phyloP scores from a whole-genome alignment of 2,329 filamentous ascomycete species.

The Anthostomella pinea region DNA sequence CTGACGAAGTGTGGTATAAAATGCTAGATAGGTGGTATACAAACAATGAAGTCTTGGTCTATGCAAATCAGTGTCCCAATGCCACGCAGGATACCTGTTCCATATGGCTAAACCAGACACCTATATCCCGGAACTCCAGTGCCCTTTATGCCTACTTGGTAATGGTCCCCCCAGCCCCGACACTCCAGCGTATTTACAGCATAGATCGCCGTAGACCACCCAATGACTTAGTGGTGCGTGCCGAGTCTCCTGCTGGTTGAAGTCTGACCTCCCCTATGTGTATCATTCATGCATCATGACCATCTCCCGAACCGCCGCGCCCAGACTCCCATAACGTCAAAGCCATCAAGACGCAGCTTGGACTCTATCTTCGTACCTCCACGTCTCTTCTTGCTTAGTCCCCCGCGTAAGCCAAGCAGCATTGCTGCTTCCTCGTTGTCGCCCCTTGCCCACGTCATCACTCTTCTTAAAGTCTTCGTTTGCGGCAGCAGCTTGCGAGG shows the following conservation, averaged over 20 bases:
- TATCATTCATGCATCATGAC: conserved; percentile 20
- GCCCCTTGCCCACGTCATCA: conserved; percentile 44
- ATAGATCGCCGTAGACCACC: conserved; percentile 8
- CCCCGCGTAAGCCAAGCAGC: conserved; percentile 69
- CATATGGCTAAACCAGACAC: conserved; percentile 7
- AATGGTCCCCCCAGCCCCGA: conserved; percentile 11
- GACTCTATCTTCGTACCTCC: conserved; percentile 52
- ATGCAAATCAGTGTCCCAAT: conserved; percentile 3
- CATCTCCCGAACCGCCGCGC: not conserved
- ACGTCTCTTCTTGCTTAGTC: conserved; percentile 84
- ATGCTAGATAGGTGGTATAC: too few relatives aligned
- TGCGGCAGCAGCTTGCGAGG: conserved; percentile 30
- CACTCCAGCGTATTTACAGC: conserved; percentile 19
- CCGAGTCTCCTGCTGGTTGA: conserved; percentile 14
- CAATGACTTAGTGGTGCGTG: conserved; percentile 10
- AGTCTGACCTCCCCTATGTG: conserved; percentile 16
- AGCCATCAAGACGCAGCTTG: conserved; percentile 20
- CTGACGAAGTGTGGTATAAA: too few relatives aligned
- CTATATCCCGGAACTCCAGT: conserved; percentile 22
- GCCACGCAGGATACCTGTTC: conserved; percentile 6
- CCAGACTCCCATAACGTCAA: conserved; percentile 7
- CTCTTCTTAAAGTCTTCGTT: conserved; percentile 55
- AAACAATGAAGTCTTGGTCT: not conserved
- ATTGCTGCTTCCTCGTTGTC: conserved; percentile 45
- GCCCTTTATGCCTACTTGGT: conserved; percentile 22